Evolutionary conservation across 148 eudicot genomes (phyloP).

Genomic region (Rhododendron henanense): DNA sequence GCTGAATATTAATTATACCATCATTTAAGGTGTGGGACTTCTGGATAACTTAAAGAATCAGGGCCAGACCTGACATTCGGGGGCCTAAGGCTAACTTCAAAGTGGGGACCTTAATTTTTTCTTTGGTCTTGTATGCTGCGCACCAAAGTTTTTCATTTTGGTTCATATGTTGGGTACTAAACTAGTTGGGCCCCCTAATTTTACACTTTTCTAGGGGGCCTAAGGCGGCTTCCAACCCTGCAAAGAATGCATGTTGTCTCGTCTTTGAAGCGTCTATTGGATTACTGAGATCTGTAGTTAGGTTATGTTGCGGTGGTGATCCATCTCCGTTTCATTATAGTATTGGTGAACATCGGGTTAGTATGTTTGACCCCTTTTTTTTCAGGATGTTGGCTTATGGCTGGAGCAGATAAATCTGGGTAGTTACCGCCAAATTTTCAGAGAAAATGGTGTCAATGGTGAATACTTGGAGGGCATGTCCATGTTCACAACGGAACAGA

Average conservation of each 20-base stretch:
- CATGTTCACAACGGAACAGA: constrained; percentile 95
- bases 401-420: constrained; percentile 89
- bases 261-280: background rate
- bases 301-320: background rate
- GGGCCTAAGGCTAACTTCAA: background rate
- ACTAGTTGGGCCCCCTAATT: background rate
- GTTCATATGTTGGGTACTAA: background rate
- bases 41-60: background rate
- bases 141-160: background rate
- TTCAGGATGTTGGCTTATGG: constrained; percentile 97
- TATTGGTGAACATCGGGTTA: background rate
- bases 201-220: background rate
- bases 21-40: background rate
- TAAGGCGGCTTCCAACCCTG: background rate
- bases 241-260: background rate
- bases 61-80: background rate
- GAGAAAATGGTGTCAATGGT: constrained; percentile 88
- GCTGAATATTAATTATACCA: background rate
- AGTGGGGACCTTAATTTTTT: background rate
- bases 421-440: constrained; percentile 67
- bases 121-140: background rate
- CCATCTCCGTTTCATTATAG: background rate
- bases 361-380: constrained; percentile 3
- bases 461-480: constrained; percentile 98
- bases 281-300: background rate